Evolutionary conservation across 2,329 filamentous ascomycete species (phyloP).

Genomic region (Seiridium cupressi): DNA sequence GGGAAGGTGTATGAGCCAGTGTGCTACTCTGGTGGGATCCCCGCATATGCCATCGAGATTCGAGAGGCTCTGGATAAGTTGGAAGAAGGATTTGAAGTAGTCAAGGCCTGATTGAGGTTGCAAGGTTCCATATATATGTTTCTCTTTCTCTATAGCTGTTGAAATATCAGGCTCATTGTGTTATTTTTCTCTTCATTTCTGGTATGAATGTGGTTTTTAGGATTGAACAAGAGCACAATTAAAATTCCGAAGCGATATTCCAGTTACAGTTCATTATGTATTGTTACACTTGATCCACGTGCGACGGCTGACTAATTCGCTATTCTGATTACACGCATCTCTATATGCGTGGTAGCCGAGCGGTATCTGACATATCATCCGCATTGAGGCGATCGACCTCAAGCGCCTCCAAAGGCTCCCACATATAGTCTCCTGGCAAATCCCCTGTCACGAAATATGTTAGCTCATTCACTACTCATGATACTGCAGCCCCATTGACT

Average conservation of each 20-base stretch:
- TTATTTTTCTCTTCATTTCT: no score
- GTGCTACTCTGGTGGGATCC: slow-evolving; percentile 43
- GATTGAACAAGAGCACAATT: no score
- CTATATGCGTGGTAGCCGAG: slow-evolving; percentile 9
- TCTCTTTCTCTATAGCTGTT: no score
- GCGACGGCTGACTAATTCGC: no score
- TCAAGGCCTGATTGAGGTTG: not conserved
- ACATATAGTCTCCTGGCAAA: slow-evolving; percentile 24
- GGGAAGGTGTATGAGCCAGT: slow-evolving; percentile 52
- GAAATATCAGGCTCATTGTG: no score
- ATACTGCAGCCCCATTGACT: not conserved
- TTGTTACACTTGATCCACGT: no score
- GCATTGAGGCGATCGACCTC: slow-evolving; percentile 26
- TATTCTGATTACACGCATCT: not conserved
- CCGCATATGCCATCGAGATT: slow-evolving; percentile 24
- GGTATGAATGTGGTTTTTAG: no score
- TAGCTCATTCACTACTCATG: not conserved
- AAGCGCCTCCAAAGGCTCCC: slow-evolving; percentile 21
- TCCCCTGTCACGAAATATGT: slow-evolving; percentile 14
- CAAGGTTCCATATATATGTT: no score
- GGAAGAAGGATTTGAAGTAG: slow-evolving; percentile 6
- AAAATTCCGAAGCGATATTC: no score
- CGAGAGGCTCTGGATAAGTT: slow-evolving; percentile 1
- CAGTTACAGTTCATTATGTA: no score
- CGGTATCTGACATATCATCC: slow-evolving; percentile 21